Conservation (phyloP, 2,329 filamentous ascomycete species). For the Biscogniauxia sp. region DNA sequence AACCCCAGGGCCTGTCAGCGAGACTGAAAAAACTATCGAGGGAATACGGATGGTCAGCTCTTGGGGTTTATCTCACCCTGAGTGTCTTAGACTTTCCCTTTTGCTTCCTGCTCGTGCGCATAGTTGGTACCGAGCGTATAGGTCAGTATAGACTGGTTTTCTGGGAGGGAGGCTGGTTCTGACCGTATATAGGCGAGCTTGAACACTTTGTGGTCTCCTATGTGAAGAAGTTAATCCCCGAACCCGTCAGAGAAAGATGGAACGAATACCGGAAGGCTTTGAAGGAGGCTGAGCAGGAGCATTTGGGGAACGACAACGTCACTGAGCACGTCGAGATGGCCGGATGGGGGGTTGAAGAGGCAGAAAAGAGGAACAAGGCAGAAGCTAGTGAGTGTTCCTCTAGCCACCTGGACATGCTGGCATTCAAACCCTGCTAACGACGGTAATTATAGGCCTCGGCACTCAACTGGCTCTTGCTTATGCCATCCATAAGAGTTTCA, state of each 20-base stretch:
- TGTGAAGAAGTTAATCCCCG: conserved; percentile 58
- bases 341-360: conserved; percentile 62
- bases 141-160: conserved; percentile 49
- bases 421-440: conserved; percentile 10
- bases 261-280: conserved; percentile 47
- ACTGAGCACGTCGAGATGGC: conserved; percentile 50
- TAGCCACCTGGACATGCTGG: background rate
- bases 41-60: conserved; percentile 91
- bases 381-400: conserved; percentile 68
- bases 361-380: conserved; percentile 57
- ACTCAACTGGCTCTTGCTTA: conserved; percentile 93
- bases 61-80: conserved; percentile 85
- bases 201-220: conserved; percentile 67
- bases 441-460: conserved; percentile 48
- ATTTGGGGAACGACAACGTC: conserved; percentile 42
- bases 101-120: conserved; percentile 83
- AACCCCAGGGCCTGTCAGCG: conserved; percentile 56
- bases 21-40: conserved; percentile 79
- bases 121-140: conserved; percentile 82
- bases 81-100: conserved; percentile 91
- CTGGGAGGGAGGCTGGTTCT: conserved; percentile 1
- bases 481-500: conserved; percentile 96
- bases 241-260: conserved; percentile 54
- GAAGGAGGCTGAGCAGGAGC: conserved; percentile 44
- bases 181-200: conserved; percentile 45